Evolutionary conservation across 2,329 filamentous ascomycete genomes (phyloP), one percentile per base, ranked within the genome.

Genomic region (Aspergillus carbonarius): DNA sequence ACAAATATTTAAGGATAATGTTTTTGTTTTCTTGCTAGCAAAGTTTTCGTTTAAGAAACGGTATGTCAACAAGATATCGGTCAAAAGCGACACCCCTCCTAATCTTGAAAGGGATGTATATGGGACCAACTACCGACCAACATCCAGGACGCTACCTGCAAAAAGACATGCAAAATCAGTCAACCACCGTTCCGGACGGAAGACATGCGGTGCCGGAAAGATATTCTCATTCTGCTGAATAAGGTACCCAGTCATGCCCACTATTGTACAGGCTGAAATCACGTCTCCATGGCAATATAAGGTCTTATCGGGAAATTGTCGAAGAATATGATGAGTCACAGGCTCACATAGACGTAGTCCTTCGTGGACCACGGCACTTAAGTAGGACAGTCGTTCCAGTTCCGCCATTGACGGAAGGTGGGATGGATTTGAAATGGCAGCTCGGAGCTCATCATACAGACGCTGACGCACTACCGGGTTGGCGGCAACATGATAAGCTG

Each of bases 321-420:
- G 48, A 3, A 18, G 27, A 2, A 54, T 34, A n/a, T 54, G 44
- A 18, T 54, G 54, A 12, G 49, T 44, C 5, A 52, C 49, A 1
- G 49, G 49, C 8, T 32, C 42, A 17, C 32, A 56, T 20, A 56
- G 55, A 2, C 52, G 55, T 9, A 61, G 42, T 5, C 59, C 55
- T 44, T 61, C 59, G 13, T 58, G 25, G 7, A 59, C 34, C 2
- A 55, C 42, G 25, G 55, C 55, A 5, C 40, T 17, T 2, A 61
- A 40, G 35, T 58, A 61, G 12, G 55, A 55, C 1, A 61, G 55
- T 23, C 40, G 30, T 27, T 61, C 55, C 10, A 61, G 27, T 10
- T 32, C 30, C 9, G 30, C 30, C 9, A 32, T 7, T 9, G 30
- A 10, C 9, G 30, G 30, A 32, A 32, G 30, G 30, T 32, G 8